Evolutionary conservation across 495 filamentous ascomycete genomes (phyloP), one percentile per base, ranked within the genome.

Genomic region (Penicillium turbatum): DNA sequence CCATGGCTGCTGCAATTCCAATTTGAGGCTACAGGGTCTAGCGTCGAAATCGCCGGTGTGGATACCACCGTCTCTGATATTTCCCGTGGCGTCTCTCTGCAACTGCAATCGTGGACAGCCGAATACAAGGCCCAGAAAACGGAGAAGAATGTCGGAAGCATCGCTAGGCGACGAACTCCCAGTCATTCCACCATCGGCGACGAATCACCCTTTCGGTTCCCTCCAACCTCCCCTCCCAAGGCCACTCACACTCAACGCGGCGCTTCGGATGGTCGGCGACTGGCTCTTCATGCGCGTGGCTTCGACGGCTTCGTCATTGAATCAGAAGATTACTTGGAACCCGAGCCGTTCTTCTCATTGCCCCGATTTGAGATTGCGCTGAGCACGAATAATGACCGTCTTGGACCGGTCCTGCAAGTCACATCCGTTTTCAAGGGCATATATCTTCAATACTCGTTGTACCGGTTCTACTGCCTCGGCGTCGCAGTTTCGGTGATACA

Each of bases 281-380:
- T 99, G 13, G 83, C 87, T 12, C 61, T 97, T 24, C 89, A 96
- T 65, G 79, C 86, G 30, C 79, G 86, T 34, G 90, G 89, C 0
- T 73, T 99, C 13, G 92, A 96, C 64, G 89, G 83, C 1, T 95
- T 92, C 56, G 86, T 97, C 45, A 81, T 97, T 21, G 93, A 98
- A 64, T 87, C 84, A 0, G 79, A 85, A 30, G 90, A 97, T 45
- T 86, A 82, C 39, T 85, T 88, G 73, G 92, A 96, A 57, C 73
- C 85, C 3, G 90, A 96, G 56, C 81, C 91, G 17, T 97, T 97
- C 61, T 67, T 97, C 51, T 86, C 83, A 29, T 78, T 99, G 38
- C 93, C 95, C 27, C 80, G 85, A 40, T 90, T 93, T 54, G 95
- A 97, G 60, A 76, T 96, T 51, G 85, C 88, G 2, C 79, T 97